phyloP scores from a whole-genome alignment of 2,329 filamentous ascomycete species.

The Scortechinia acanthostroma region DNA sequence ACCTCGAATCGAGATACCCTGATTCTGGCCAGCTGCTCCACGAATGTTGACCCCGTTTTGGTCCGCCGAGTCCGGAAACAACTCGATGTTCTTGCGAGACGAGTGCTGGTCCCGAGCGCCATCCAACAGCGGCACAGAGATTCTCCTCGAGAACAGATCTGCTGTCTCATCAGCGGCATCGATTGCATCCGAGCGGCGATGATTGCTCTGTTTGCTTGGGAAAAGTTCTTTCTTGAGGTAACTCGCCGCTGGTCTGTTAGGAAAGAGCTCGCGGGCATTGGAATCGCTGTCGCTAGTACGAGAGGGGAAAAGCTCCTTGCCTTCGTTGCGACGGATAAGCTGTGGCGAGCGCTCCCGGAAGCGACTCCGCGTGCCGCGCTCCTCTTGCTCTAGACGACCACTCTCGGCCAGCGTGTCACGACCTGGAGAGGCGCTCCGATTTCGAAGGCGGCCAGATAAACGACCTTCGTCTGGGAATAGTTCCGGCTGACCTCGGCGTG shows the following conservation, averaged over 20 bases:
- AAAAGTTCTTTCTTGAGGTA: not conserved
- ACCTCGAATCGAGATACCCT: constrained; percentile 14
- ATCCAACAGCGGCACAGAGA: constrained; percentile 30
- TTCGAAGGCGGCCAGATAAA: constrained; percentile 4
- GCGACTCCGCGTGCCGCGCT: not conserved
- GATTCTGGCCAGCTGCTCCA: constrained; percentile 22
- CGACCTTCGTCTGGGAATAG: constrained; percentile 28
- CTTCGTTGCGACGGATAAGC: constrained; percentile 14
- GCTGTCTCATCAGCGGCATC: constrained; percentile 40
- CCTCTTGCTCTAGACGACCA: constrained; percentile 5
- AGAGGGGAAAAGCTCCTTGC: constrained; percentile 8
- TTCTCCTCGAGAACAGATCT: constrained; percentile 33
- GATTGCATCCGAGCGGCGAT: constrained; percentile 32
- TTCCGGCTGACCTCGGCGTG: constrained; percentile 15
- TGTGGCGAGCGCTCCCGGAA: constrained; percentile 13
- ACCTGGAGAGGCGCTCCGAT: not conserved
- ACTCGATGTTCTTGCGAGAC: not conserved
- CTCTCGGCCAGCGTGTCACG: not conserved
- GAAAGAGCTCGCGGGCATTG: constrained; percentile 31
- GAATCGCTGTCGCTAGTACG: constrained; percentile 14
- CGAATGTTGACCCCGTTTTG: constrained; percentile 28
- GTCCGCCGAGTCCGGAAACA: constrained; percentile 7
- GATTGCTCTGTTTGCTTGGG: constrained; percentile 16
- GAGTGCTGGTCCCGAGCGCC: constrained; percentile 14
- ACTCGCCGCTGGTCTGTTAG: constrained; percentile 21